phyloP scores from a whole-genome alignment of 2,329 filamentous ascomycete genomes.

The Trichoderma koningiopsis region DNA sequence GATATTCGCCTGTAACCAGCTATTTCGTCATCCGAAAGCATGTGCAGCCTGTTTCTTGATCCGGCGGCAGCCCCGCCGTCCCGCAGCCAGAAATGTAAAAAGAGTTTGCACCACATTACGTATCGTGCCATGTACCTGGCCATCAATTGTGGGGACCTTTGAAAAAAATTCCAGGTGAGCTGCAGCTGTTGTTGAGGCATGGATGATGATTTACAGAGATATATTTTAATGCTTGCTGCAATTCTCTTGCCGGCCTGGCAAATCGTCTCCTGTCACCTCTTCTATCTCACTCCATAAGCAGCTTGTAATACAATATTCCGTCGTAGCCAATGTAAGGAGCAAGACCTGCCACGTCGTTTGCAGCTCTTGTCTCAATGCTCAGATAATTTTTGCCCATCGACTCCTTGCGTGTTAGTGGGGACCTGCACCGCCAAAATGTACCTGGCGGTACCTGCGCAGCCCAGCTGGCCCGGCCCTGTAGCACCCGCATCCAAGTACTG shows the following conservation, averaged over 20 bases:
- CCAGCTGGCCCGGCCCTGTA: background rate
- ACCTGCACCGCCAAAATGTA: background rate
- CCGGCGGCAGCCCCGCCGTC: slow-evolving; percentile 19
- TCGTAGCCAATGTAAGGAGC: background rate
- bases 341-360: background rate
- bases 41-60: background rate
- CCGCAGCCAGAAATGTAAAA: background rate
- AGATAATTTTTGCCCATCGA: background rate
- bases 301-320: background rate
- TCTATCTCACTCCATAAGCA: background rate
- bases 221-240: too few relatives aligned
- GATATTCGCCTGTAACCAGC: too few relatives aligned
- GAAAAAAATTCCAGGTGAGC: background rate
- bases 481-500: background rate
- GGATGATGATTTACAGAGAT: background rate
- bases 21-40: slow-evolving; percentile 16
- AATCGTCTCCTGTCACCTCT: background rate
- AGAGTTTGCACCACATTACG: background rate
- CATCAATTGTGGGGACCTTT: slow-evolving; percentile 2
- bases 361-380: background rate
- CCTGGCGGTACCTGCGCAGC: background rate
- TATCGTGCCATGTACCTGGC: background rate
- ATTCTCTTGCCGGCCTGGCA: background rate
- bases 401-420: slow-evolving; percentile 8
- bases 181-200: background rate